phyloP scores from a whole-genome alignment of 2,329 filamentous ascomycete genomes.

The Claviceps maximensis region DNA sequence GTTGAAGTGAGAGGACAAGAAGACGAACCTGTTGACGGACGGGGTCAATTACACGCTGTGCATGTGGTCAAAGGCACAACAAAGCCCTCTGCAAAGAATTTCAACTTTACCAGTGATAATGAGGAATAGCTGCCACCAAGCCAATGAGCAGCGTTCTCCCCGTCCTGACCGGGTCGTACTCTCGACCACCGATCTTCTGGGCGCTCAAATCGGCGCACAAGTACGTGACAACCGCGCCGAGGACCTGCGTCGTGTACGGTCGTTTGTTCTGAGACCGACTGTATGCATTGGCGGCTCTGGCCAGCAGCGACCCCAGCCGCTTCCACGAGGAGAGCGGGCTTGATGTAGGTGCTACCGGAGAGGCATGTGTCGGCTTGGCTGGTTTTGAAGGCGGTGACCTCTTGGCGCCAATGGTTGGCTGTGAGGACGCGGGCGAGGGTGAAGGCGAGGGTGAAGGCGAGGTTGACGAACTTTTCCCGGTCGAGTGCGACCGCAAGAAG shows the following conservation, averaged over 20 bases:
- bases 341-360: background rate
- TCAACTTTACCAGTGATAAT: conserved; percentile 66
- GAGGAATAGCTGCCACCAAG: conserved; percentile 58
- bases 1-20: conserved; percentile 72
- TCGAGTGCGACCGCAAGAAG: background rate
- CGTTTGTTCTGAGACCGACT: conserved; percentile 55
- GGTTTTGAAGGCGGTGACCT: background rate
- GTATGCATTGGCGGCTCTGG: conserved; percentile 44
- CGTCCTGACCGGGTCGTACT: conserved; percentile 58
- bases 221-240: conserved; percentile 60
- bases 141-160: conserved; percentile 63
- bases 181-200: conserved; percentile 50
- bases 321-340: conserved; percentile 33
- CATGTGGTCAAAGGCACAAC: no score
- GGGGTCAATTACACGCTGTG: background rate
- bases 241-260: conserved; percentile 70
- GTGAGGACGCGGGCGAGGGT: no score
- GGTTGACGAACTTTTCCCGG: background rate
- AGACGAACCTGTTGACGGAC: conserved; percentile 55
- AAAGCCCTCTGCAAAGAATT: background rate
- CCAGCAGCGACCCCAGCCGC: conserved; percentile 40
- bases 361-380: background rate
- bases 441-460: background rate
- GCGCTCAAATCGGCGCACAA: conserved; percentile 65
- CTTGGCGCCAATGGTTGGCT: background rate